Evolutionary conservation across 139 green algal genomes (phyloP).

Genomic region (Coelastrella sp.): DNA sequence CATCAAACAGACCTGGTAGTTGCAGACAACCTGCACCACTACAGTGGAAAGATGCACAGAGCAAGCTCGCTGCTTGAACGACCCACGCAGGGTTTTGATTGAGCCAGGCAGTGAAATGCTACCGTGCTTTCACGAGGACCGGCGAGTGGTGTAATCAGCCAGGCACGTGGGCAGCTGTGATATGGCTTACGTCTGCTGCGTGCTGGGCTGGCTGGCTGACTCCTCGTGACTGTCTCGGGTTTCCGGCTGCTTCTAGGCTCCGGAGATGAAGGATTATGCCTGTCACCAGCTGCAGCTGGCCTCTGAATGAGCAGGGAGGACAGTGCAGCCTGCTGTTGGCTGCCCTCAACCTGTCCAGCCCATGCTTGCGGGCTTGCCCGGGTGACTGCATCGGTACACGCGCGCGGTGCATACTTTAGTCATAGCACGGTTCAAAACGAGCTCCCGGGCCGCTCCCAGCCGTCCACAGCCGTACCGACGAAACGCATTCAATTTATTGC

Average conservation of each 20-base stretch:
- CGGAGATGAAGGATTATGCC: neutral
- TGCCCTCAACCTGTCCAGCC: neutral
- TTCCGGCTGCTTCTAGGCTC: neutral
- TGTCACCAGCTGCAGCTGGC: neutral
- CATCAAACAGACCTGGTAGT: too few species aligned
- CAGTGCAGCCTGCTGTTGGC: neutral
- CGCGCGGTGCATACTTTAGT: neutral
- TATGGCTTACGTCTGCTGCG: conserved; percentile 6
- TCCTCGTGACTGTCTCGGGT: conserved; percentile 5
- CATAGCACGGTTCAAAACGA: neutral
- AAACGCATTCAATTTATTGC: neutral
- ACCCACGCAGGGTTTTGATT: too few species aligned
- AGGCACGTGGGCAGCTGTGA: neutral
- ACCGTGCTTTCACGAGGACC: too few species aligned
- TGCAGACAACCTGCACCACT: too few species aligned
- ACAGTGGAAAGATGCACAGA: too few species aligned
- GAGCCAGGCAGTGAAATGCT: too few species aligned
- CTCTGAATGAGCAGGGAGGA: neutral
- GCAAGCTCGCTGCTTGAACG: too few species aligned
- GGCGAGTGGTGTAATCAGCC: too few species aligned
- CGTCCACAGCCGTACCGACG: neutral
- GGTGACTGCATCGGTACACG: neutral
- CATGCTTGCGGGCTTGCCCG: neutral
- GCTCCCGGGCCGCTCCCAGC: too few species aligned
- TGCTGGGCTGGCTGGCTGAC: conserved; percentile 30